These are phyloP conservation scores for Tieghemiomyces parasiticus DNA, from an alignment of 192 early-diverging fungal species.

Conservation along the genomic window DNA sequence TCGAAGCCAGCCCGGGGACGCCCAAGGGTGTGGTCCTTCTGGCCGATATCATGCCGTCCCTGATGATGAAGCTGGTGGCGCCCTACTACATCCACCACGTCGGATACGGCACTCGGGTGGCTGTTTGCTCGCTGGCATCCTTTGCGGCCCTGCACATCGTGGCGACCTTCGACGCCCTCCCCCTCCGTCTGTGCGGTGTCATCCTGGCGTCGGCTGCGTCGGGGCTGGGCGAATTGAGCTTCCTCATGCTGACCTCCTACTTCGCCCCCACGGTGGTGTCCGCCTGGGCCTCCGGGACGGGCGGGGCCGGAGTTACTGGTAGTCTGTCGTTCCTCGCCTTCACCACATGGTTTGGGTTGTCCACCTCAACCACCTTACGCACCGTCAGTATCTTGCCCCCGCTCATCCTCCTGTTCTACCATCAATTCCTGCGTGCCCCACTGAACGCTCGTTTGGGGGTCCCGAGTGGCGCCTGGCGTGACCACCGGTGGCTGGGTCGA, in stretches of 20 bases:
- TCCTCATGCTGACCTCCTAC: slow-evolving; percentile 28
- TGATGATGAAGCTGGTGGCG: slow-evolving; percentile 23
- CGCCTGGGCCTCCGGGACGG: slow-evolving; percentile 29
- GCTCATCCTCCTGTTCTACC: not conserved
- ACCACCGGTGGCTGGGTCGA: too few relatives aligned
- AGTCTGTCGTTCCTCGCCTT: slow-evolving; percentile 21
- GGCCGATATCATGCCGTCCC: slow-evolving; percentile 26
- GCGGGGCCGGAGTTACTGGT: slow-evolving; percentile 24
- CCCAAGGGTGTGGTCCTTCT: slow-evolving; percentile 22
- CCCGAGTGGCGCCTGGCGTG: slow-evolving; percentile 3
- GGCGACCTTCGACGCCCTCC: slow-evolving; percentile 13
- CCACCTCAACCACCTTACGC: slow-evolving; percentile 15
- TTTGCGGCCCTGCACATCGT: slow-evolving; percentile 17
- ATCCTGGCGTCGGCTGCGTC: slow-evolving; percentile 26
- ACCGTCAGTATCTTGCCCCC: slow-evolving; percentile 15
- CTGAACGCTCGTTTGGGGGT: not conserved
- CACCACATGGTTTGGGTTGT: slow-evolving; percentile 22
- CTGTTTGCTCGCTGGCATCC: slow-evolving; percentile 8
- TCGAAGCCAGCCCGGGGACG: slow-evolving; percentile 9
- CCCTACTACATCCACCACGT: slow-evolving; percentile 23
- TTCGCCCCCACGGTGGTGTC: slow-evolving; percentile 21
- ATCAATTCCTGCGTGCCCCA: not conserved
- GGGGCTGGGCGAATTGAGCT: slow-evolving; percentile 26
- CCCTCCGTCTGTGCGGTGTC: slow-evolving; percentile 15
- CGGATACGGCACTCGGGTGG: slow-evolving; percentile 6